Evolutionary conservation across 345 rosid genomes (phyloP).

Genomic region (Mallotus nudiflorus): DNA sequence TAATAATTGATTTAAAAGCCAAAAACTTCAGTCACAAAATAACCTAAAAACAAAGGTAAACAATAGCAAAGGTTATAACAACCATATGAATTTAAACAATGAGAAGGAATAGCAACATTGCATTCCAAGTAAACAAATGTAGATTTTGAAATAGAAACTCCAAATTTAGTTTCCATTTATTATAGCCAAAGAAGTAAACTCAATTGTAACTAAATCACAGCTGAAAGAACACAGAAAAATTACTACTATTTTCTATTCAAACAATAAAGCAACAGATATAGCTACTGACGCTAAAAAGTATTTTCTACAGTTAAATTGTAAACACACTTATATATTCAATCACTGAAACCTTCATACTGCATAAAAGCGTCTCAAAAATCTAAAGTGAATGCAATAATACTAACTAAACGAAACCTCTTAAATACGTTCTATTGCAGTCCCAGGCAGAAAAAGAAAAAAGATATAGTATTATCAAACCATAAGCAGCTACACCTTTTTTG

Average conservation of each 20-base stretch:
- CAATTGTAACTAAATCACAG: background rate
- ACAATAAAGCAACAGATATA: background rate
- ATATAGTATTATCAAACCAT: background rate
- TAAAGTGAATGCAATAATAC: background rate
- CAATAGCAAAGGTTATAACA: background rate
- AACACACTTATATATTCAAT: background rate
- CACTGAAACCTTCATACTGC: background rate
- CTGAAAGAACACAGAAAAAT: background rate
- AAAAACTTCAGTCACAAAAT: background rate
- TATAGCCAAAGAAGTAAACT: background rate
- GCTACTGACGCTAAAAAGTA: background rate
- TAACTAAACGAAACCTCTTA: background rate
- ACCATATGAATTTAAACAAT: too few relatives aligned
- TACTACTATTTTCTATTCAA: background rate
- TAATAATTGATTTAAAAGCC: too few relatives aligned
- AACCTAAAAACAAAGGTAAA: background rate
- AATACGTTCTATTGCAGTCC: background rate
- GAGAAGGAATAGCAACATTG: too few relatives aligned
- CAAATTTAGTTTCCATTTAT: background rate
- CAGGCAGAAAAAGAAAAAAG: background rate
- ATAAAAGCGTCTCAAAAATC: background rate
- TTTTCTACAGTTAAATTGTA: background rate
- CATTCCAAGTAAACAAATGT: too few relatives aligned
- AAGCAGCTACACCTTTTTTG: background rate
- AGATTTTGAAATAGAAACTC: background rate